These are phyloP conservation scores for Ceratocystis smalleyi DNA, from an alignment of 2,329 filamentous ascomycete species.

Conservation along the genomic window DNA sequence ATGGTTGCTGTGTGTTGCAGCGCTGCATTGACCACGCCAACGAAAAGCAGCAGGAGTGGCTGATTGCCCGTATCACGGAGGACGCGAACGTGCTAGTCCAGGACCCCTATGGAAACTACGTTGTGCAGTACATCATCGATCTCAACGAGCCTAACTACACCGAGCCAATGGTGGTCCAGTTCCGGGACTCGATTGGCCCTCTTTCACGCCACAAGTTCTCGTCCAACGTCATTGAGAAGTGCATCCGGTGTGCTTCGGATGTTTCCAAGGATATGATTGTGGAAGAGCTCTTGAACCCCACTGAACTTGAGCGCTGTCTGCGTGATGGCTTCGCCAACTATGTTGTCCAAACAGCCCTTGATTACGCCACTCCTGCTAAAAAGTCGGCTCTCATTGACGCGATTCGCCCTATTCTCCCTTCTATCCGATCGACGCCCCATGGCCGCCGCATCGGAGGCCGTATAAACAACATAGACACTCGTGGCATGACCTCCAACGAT, in stretches of 20 bases:
- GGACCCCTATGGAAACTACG: constrained; percentile 96
- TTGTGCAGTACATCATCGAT: constrained; percentile 96
- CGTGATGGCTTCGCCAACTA: constrained; percentile 95
- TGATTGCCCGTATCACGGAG: constrained; percentile 74
- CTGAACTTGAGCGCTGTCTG: constrained; percentile 74
- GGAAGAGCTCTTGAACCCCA: constrained; percentile 57
- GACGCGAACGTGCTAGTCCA: constrained; percentile 83
- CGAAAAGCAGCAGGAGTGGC: constrained; percentile 70
- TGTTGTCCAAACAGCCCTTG: constrained; percentile 89
- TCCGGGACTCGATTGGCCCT: constrained; percentile 54
- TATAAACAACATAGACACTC: constrained; percentile 48
- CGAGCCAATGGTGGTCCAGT: constrained; percentile 69
- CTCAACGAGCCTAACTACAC: constrained; percentile 78
- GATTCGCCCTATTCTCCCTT: constrained; percentile 69
- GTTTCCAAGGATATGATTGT: constrained; percentile 67
- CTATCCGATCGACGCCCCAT: constrained; percentile 81
- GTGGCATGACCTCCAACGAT: constrained; percentile 35
- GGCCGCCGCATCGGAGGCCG: constrained; percentile 88
- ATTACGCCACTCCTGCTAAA: constrained; percentile 59
- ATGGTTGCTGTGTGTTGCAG: constrained; percentile 94
- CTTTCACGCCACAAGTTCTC: constrained; percentile 95
- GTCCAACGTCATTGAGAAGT: constrained; percentile 97
- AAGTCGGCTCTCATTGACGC: constrained; percentile 65
- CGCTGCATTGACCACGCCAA: constrained; percentile 96
- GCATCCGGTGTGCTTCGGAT: constrained; percentile 65